Evolutionary conservation across 169 alveolate genomes (phyloP).

Genomic region (Amoebophrya sp.): DNA sequence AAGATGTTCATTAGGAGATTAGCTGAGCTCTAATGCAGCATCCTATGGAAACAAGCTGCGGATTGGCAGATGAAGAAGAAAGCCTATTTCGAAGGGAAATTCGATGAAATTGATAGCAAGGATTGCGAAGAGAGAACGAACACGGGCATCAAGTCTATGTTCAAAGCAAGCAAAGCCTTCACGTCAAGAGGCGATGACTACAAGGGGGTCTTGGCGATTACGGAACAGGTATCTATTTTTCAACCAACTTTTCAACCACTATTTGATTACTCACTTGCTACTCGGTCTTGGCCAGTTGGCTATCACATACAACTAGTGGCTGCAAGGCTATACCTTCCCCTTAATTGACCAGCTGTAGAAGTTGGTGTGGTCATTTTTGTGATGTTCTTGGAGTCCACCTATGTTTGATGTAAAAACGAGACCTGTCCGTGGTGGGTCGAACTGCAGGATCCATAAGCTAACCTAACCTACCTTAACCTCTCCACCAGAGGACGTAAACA

Average conservation of each 20-base stretch:
- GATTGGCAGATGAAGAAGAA: constrained; percentile 72
- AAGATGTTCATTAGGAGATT: not conserved
- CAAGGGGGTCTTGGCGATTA: constrained; percentile 18
- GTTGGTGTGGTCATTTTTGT: too few relatives aligned
- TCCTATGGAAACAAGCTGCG: constrained; percentile 77
- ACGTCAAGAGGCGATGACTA: not conserved
- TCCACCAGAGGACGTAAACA: too few relatives aligned
- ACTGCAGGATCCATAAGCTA: too few relatives aligned
- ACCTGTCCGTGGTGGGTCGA: too few relatives aligned
- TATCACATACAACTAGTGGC: too few relatives aligned
- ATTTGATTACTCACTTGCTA: not conserved
- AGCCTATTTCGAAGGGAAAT: constrained; percentile 70
- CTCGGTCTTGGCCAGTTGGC: not conserved
- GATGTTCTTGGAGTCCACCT: too few relatives aligned
- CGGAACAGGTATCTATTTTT: constrained; percentile 28
- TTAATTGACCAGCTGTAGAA: too few relatives aligned
- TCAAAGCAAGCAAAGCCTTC: not conserved
- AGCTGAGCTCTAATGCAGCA: constrained; percentile 52
- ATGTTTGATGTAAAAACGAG: too few relatives aligned
- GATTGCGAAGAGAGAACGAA: constrained; percentile 66
- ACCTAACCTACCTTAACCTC: too few relatives aligned
- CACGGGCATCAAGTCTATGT: not conserved
- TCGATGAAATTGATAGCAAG: constrained; percentile 74
- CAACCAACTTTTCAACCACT: not conserved
- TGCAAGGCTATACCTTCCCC: too few relatives aligned